These are phyloP conservation scores for Sphaceloma murrayae DNA, from an alignment of 2,329 filamentous ascomycete genomes.

Conservation along the genomic window DNA sequence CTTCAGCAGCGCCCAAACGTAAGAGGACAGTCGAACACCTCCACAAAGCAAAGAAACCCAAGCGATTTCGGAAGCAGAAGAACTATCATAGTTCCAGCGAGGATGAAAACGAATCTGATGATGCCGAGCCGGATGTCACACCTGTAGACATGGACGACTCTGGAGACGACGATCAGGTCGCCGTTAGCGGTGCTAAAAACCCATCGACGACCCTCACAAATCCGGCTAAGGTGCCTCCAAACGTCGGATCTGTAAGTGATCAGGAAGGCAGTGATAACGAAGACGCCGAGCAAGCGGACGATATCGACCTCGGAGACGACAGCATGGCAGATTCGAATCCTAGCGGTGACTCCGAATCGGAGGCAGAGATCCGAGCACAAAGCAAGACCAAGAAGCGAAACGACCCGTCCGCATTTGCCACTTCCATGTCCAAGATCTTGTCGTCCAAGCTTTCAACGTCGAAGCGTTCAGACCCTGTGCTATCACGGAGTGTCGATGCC, in stretches of 20 bases:
- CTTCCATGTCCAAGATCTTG: slow-evolving; percentile 86
- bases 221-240: too few relatives aligned
- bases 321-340: slow-evolving; percentile 25
- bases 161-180: slow-evolving; percentile 23
- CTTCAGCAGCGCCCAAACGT: slow-evolving; percentile 10
- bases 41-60: slow-evolving; percentile 37
- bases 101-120: slow-evolving; percentile 36
- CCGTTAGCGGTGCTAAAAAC: too few relatives aligned
- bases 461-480: slow-evolving; percentile 80
- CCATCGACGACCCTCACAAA: too few relatives aligned
- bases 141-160: slow-evolving; percentile 38
- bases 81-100: slow-evolving; percentile 57
- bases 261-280: slow-evolving; percentile 33
- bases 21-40: slow-evolving; percentile 14
- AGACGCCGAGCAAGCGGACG: slow-evolving; percentile 31
- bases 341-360: slow-evolving; percentile 23
- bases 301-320: slow-evolving; percentile 31
- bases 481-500: slow-evolving; percentile 70
- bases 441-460: slow-evolving; percentile 75
- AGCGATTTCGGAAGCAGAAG: slow-evolving; percentile 54
- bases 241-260: too few relatives aligned
- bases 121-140: slow-evolving; percentile 36
- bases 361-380: slow-evolving; percentile 23
- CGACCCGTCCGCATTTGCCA: slow-evolving; percentile 83
- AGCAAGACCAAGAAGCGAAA: slow-evolving; percentile 68